Base-by-base conservation (phyloP, 1,284 basidiomycete genomes). In the Phlebopus sp. region DNA sequence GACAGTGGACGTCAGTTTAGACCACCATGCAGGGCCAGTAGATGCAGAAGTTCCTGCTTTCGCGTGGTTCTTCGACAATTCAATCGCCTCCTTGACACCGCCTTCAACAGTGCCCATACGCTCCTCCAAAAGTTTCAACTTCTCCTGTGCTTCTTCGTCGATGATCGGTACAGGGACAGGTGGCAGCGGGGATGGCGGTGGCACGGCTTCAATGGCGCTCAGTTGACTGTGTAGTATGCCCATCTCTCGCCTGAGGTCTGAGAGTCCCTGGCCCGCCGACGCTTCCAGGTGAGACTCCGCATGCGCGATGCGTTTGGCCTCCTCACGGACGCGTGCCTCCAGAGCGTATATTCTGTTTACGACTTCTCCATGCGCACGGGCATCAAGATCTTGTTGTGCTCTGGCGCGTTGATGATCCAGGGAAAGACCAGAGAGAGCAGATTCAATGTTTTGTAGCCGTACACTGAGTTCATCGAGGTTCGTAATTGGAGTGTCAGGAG, bases 61-160 rank as follows among this genome's bases (percentile, higher is more conserved):
- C 19, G 56, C 59, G 3, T 70, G 58, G 42, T 72, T 77, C 71
- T 82, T 85, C 13, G 79, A 77, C 2, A 81, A 52, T 40, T 90
- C 85, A 31, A 90, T 58, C 1, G 85, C 85, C 50, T 88, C 84
- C 62, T 82, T 81, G 44, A 88, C 77, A 6, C 78, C 79, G n/a
- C 78, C 76, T 61, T 92, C 88, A 6, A 90, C 74, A 31, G 66
- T 63, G 1, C 74, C 79, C 15, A 92, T 55, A 4, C 82, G 76
- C 36, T 84, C 78, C 56, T 88, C 84, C 29, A 90, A 61, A 0
- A 70, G 62, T 47, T 68, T 71, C 39, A 90, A 59, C 59, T 75
- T 77, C 37, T 65, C 69, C 10, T 78, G 69, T 1, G 83, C 78
- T 53, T 84, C 83, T 18, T 80, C 81, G 55, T 82, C 79, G 39